Evolutionary conservation across 1,284 basidiomycete species (phyloP).

Genomic region (Trichosporon sp.): DNA sequence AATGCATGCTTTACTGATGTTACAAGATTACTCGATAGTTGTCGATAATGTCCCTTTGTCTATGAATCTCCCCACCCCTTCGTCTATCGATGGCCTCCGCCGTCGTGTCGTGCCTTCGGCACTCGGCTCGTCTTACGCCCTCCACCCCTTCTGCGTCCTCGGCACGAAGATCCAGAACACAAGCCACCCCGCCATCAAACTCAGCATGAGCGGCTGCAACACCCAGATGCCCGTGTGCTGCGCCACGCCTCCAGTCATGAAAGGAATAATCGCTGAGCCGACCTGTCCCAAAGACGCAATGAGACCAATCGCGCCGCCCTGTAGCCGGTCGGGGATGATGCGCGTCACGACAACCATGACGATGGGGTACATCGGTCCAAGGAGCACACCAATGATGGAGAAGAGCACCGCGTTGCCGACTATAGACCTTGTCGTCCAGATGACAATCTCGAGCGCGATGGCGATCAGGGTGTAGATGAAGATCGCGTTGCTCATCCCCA

Average conservation of each 20-base stretch:
- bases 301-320: conserved; percentile 69
- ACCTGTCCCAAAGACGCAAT: conserved; percentile 65
- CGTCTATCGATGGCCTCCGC: too few species aligned
- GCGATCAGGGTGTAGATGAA: conserved; percentile 46
- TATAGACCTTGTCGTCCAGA: conserved; percentile 68
- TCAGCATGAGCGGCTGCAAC: conserved; percentile 49
- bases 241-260: conserved; percentile 55
- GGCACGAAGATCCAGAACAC: conserved; percentile 39
- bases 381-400: conserved; percentile 61
- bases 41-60: too few species aligned
- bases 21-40: too few species aligned
- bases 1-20: too few species aligned
- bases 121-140: background rate
- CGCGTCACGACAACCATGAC: conserved; percentile 55
- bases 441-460: conserved; percentile 61
- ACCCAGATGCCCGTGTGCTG: conserved; percentile 51
- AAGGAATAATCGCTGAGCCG: conserved; percentile 68
- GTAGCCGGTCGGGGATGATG: conserved; percentile 65
- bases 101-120: too few species aligned
- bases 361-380: conserved; percentile 67
- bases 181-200: conserved; percentile 40
- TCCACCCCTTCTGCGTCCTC: conserved; percentile 3
- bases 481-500: conserved; percentile 47
- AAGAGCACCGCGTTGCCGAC: conserved; percentile 66
- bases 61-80: too few species aligned